Evolutionary conservation across 1,284 basidiomycete species (phyloP).

Genomic region (Omphalotus olearius): DNA sequence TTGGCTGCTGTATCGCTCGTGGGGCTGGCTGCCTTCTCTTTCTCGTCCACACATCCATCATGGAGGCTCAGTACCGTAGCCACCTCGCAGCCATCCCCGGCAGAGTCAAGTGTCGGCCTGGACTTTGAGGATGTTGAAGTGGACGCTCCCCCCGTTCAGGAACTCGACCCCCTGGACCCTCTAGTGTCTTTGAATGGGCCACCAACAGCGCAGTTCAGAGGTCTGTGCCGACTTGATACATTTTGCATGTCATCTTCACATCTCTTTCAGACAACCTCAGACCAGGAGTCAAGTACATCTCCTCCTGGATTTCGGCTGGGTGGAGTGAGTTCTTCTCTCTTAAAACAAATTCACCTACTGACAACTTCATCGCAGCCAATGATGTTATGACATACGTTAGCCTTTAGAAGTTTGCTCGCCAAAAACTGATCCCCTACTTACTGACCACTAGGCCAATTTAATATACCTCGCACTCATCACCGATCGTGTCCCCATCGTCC

Average conservation of each 20-base stretch:
- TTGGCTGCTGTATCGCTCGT: slow-evolving; percentile 33
- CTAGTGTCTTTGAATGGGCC: slow-evolving; percentile 37
- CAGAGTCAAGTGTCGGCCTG: background rate
- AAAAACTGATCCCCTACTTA: background rate
- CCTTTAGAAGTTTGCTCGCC: slow-evolving; percentile 1
- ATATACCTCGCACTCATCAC: slow-evolving; percentile 64
- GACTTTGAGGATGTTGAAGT: background rate
- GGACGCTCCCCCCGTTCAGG: slow-evolving; percentile 1
- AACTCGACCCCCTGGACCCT: slow-evolving; percentile 22
- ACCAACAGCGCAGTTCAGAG: slow-evolving; percentile 53
- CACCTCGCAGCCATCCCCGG: background rate
- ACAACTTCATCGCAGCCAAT: slow-evolving; percentile 42
- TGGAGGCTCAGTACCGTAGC: background rate
- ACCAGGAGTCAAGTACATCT: slow-evolving; percentile 57
- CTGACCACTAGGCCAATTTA: slow-evolving; percentile 47
- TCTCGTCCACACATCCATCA: slow-evolving; percentile 20
- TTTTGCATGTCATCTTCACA: background rate
- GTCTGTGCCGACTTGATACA: slow-evolving; percentile 23
- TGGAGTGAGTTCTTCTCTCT: slow-evolving; percentile 48
- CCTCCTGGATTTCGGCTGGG: slow-evolving; percentile 65
- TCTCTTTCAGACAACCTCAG: slow-evolving; percentile 43
- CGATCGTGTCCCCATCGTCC: slow-evolving; percentile 59
- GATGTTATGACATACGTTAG: slow-evolving; percentile 64
- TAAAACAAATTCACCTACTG: slow-evolving; percentile 6
- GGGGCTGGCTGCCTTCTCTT: slow-evolving; percentile 26